phyloP scores from a whole-genome alignment of 441 rosid genomes.

The Eutrema salsugineum region DNA sequence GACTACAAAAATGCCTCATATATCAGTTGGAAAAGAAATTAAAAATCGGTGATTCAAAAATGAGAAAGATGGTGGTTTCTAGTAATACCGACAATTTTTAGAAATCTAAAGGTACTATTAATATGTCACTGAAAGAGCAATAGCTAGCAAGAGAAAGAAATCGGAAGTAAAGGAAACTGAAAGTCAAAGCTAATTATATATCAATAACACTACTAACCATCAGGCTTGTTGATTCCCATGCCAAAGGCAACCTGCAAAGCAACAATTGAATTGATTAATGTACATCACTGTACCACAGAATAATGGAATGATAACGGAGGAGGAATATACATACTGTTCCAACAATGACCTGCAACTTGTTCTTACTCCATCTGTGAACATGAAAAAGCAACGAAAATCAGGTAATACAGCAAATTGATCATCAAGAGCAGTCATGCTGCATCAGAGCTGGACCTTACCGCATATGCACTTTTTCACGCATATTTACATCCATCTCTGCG shows the following conservation, averaged over 20 bases:
- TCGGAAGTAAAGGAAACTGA: neutral
- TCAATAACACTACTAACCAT: constrained; percentile 59
- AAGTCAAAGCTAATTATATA: neutral
- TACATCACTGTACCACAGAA: neutral
- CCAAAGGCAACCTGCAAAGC: constrained; percentile 92
- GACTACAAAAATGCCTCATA: constrained; percentile 51
- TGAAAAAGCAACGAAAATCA: constrained; percentile 24
- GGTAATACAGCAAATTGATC: neutral
- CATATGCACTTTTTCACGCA: constrained; percentile 88
- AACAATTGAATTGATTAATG: constrained; percentile 23
- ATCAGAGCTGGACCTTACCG: constrained; percentile 34
- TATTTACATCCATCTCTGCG: constrained; percentile 89
- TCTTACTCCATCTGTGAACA: constrained; percentile 87
- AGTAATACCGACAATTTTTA: neutral
- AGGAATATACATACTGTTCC: constrained; percentile 72
- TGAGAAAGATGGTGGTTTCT: neutral
- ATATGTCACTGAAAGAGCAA: neutral
- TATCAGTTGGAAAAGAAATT: constrained; percentile 7
- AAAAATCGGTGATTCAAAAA: neutral
- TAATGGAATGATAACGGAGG: neutral
- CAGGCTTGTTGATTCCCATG: constrained; percentile 99
- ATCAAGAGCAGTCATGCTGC: constrained; percentile 6
- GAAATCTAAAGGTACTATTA: neutral
- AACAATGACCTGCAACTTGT: constrained; percentile 92
- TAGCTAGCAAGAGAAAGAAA: neutral